Conservation (phyloP, 192 early-diverging fungal species). For the Coemansia nantahalensis region DNA sequence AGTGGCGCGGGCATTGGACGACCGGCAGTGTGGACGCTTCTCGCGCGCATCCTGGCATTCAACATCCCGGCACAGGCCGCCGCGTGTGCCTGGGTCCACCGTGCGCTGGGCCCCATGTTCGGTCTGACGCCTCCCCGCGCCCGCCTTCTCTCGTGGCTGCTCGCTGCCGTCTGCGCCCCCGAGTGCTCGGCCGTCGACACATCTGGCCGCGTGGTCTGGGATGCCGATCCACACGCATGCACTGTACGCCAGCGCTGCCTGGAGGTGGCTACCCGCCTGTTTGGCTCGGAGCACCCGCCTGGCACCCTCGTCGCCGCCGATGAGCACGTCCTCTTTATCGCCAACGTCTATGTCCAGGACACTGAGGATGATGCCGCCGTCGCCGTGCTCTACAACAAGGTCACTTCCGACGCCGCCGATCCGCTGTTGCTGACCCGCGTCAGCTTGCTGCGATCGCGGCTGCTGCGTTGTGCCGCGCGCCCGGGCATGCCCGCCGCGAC, state of each 20-base stretch:
- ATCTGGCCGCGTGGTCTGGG: conserved; percentile 16
- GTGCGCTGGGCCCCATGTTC: not conserved
- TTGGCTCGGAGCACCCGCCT: no score
- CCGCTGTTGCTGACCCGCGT: not conserved
- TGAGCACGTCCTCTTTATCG: conserved; percentile 12
- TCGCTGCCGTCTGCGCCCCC: conserved; percentile 4
- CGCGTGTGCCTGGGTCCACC: conserved; percentile 16
- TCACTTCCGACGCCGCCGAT: no score
- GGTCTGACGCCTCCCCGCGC: not conserved
- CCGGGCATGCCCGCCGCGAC: not conserved
- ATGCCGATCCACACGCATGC: conserved; percentile 3
- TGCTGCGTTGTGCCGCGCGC: conserved; percentile 1
- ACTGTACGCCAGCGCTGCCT: conserved; percentile 7
- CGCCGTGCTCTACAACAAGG: not conserved
- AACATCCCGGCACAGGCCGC: conserved; percentile 8
- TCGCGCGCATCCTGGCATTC: conserved; percentile 18
- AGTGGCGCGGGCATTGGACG: not conserved
- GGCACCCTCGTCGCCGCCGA: conserved; percentile 3
- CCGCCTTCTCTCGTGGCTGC: conserved; percentile 11
- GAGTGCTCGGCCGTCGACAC: not conserved
- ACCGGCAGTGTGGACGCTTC: conserved; percentile 17
- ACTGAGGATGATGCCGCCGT: conserved; percentile 1
- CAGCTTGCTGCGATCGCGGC: conserved; percentile 1
- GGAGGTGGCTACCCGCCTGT: conserved; percentile 3
- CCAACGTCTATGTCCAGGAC: conserved; percentile 17